phyloP scores from a whole-genome alignment of 768 basidiomycete genomes.

The Asterophora parasitica region DNA sequence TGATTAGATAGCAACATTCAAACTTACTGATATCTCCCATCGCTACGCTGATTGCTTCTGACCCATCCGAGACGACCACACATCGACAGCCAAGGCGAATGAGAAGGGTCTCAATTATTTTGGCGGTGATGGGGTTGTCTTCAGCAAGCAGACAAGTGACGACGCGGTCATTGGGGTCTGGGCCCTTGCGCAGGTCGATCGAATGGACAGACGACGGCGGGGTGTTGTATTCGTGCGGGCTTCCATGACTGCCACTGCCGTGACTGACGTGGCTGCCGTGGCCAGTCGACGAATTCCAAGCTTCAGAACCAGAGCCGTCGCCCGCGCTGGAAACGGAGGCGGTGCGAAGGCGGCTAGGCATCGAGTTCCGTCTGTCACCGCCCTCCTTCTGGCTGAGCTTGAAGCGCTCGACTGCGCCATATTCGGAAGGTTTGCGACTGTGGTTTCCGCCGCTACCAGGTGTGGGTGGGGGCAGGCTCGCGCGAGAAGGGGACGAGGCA shows the following conservation, averaged over 20 bases:
- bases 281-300: slow-evolving; percentile 57
- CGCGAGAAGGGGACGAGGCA: slow-evolving; percentile 82
- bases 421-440: slow-evolving; percentile 84
- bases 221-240: slow-evolving; percentile 49
- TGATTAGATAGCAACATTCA: slow-evolving; percentile 7
- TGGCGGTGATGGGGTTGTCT: slow-evolving; percentile 96
- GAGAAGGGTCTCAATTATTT: slow-evolving; percentile 93
- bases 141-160: slow-evolving; percentile 94
- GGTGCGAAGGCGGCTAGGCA: slow-evolving; percentile 84
- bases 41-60: slow-evolving; percentile 94
- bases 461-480: slow-evolving; percentile 66
- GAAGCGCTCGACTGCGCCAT: slow-evolving; percentile 83
- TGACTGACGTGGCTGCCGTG: slow-evolving; percentile 40
- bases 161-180: slow-evolving; percentile 79
- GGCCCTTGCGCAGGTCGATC: slow-evolving; percentile 70
- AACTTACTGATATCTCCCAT: slow-evolving; percentile 95
- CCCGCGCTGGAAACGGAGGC: slow-evolving; percentile 82
- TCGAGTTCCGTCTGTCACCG: slow-evolving; percentile 71
- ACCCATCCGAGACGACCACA: slow-evolving; percentile 93
- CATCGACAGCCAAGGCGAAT: slow-evolving; percentile 93
- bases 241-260: slow-evolving; percentile 15
- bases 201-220: slow-evolving; percentile 85
- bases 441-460: slow-evolving; percentile 62
- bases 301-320: slow-evolving; percentile 74
- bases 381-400: slow-evolving; percentile 78